phyloP scores from a whole-genome alignment of 176 grass and related monocot species.

The Phoenix roebelenii region DNA sequence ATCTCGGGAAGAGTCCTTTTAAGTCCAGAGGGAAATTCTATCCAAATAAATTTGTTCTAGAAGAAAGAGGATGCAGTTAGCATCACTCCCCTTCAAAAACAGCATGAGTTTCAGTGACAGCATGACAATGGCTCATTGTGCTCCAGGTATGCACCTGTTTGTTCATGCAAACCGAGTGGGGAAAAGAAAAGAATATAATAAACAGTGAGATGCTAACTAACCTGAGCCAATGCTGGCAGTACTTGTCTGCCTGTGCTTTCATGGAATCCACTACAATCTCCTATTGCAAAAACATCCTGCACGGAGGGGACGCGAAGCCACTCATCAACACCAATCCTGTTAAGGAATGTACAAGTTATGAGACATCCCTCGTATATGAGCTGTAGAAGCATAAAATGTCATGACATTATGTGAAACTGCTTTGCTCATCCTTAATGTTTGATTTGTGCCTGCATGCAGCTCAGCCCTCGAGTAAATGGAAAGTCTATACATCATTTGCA shows the following conservation, averaged over 20 bases:
- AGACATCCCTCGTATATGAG: background rate
- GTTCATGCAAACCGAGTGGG: background rate
- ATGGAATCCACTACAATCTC: conserved; percentile 87
- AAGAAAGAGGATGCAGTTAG: no score
- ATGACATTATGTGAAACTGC: no score
- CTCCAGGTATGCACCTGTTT: background rate
- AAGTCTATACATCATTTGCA: no score
- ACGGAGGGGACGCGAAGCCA: conserved; percentile 77
- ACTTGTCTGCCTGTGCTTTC: conserved; percentile 69
- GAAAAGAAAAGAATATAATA: background rate
- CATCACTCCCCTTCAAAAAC: no score
- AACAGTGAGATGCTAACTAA: conserved; percentile 7
- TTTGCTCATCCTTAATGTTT: no score
- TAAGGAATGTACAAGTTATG: conserved; percentile 13
- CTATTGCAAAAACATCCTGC: conserved; percentile 74
- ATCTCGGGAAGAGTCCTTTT: no score
- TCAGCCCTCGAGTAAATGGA: no score
- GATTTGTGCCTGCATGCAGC: no score
- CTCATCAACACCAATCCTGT: conserved; percentile 83
- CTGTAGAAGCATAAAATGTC: background rate
- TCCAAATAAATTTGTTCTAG: no score
- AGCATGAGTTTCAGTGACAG: no score
- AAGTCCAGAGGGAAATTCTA: no score
- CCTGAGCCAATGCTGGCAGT: conserved; percentile 94
- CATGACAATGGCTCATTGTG: no score